Evolutionary conservation across 805 yeast genomes (phyloP).

Genomic region (Nakazawaea anatomiae): DNA sequence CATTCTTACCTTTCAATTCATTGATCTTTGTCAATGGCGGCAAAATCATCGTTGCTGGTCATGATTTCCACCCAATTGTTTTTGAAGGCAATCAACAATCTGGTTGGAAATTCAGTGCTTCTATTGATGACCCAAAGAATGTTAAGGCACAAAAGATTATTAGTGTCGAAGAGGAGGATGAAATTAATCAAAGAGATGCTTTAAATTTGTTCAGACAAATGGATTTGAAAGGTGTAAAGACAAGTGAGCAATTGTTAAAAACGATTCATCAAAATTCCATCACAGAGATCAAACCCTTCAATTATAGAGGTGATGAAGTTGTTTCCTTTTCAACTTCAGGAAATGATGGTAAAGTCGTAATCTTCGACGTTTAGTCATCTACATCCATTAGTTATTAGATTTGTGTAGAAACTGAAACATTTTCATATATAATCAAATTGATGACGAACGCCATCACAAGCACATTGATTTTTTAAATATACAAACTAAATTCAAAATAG

Average conservation of each 20-base stretch:
- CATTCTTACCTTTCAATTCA: constrained; percentile 75
- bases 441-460: too few relatives aligned
- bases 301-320: constrained; percentile 35
- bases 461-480: too few relatives aligned
- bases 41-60: constrained; percentile 83
- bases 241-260: constrained; percentile 40
- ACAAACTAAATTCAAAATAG: too few relatives aligned
- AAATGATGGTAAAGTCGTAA: constrained; percentile 86
- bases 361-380: constrained; percentile 46
- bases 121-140: constrained; percentile 54
- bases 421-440: too few relatives aligned
- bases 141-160: constrained; percentile 20
- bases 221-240: constrained; percentile 83
- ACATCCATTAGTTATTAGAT: neutral
- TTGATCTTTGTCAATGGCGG: constrained; percentile 62
- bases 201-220: constrained; percentile 91
- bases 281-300: constrained; percentile 52
- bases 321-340: constrained; percentile 71
- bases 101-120: constrained; percentile 57
- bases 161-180: constrained; percentile 40
- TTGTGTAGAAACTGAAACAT: too few relatives aligned
- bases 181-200: constrained; percentile 66
- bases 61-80: constrained; percentile 84
- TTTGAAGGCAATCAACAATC: constrained; percentile 60
- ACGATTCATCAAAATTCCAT: constrained; percentile 93